These are phyloP conservation scores for Solanum hybrid DNA, from an alignment of 305 asterid species.

Conservation along the genomic window DNA sequence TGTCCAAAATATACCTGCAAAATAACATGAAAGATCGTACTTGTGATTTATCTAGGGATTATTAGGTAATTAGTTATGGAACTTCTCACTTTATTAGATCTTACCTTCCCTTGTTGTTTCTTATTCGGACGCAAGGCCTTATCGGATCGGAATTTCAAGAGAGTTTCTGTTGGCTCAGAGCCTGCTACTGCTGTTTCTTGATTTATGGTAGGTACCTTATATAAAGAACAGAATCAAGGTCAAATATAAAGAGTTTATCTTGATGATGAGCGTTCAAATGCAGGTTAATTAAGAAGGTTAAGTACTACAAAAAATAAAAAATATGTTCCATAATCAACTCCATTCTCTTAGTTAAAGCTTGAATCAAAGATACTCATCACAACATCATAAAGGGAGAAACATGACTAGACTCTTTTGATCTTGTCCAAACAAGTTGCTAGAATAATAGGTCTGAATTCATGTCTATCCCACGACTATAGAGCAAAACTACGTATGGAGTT, in stretches of 20 bases:
- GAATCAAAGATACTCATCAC: not conserved
- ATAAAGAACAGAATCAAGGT: not conserved
- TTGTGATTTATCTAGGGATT: not conserved
- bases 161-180: conserved; percentile 39
- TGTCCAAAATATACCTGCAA: conserved; percentile 60
- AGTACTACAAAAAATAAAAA: not conserved
- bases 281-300: not conserved
- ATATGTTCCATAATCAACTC: not conserved
- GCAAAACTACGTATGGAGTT: not conserved
- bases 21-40: not conserved
- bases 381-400: not conserved
- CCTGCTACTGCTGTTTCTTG: conserved; percentile 50
- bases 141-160: conserved; percentile 39
- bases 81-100: not conserved
- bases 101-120: conserved; percentile 44
- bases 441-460: not conserved
- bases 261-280: not conserved
- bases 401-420: not conserved
- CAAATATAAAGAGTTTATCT: not conserved
- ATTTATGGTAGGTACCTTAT: conserved; percentile 50
- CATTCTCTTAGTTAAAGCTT: not conserved
- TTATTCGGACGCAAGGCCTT: conserved; percentile 31
- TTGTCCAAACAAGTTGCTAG: not conserved
- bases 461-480: not conserved
- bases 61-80: not conserved